Conservation (phyloP, 805 yeast species). For the Candida patagonica region DNA sequence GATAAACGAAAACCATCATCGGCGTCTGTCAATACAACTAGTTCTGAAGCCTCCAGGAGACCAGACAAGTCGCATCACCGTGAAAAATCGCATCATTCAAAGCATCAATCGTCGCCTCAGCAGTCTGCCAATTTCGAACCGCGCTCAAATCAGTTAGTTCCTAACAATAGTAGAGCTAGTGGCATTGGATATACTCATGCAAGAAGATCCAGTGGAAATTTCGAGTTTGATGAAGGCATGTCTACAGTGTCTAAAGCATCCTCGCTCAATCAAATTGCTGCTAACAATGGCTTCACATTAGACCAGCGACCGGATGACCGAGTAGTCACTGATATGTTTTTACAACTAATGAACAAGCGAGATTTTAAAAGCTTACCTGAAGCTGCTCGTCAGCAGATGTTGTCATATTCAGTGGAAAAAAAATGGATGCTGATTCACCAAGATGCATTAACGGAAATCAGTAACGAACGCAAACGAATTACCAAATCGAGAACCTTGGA, state of each 20-base stretch:
- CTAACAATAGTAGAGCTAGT: background rate
- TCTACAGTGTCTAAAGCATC: slow-evolving; percentile 8
- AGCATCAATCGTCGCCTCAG: background rate
- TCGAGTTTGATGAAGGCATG: slow-evolving; percentile 12
- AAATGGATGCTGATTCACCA: slow-evolving; percentile 91
- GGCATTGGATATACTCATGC: background rate
- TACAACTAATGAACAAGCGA: slow-evolving; percentile 62
- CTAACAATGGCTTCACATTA: slow-evolving; percentile 31
- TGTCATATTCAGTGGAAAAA: slow-evolving; percentile 61
- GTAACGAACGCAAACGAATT: slow-evolving; percentile 37
- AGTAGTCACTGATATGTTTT: slow-evolving; percentile 65
- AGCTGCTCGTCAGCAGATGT: slow-evolving; percentile 68
- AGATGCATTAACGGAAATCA: slow-evolving; percentile 69
- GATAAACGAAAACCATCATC: background rate
- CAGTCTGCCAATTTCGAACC: background rate
- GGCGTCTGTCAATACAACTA: background rate
- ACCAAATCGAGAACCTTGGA: slow-evolving; percentile 1
- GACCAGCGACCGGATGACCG: slow-evolving; percentile 60
- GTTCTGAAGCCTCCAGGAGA: background rate
- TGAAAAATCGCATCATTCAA: slow-evolving; percentile 3
- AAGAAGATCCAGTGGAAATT: background rate
- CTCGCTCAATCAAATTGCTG: slow-evolving; percentile 1
- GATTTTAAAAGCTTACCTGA: slow-evolving; percentile 65
- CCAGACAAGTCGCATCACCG: too few relatives aligned
- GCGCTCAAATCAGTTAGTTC: background rate